Base-by-base conservation (phyloP, 78 protist species). In the Cavenderia fasciculata region DNA sequence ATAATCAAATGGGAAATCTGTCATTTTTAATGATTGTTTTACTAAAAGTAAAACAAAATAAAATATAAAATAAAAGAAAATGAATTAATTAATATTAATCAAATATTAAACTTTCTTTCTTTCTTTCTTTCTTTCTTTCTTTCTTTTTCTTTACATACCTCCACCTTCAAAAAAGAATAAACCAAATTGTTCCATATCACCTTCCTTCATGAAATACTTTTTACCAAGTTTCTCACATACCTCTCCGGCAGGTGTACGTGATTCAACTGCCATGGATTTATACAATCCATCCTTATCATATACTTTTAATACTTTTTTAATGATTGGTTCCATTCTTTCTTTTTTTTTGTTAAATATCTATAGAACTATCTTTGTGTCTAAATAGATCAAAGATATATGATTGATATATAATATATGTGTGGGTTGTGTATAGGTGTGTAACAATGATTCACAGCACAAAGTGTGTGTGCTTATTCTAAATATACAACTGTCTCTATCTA, bases 1-100 rank as follows among this genome's bases (percentile, higher is more conserved):
- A 38, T 29, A 52, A 21, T 82, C 90, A 68, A 56, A 82, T 43
- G 90, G 90, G 44, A 82, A 68, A 56, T 82, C 90, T 29, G 76
- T 82, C 23, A 54, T 40, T 31, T 68, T 82, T 40, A 78, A 54
- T 65, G 70, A 56, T 63, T 27, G 43, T 47, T 49, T 62, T 6
- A 65, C 88, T 78, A 63, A n/a, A n/a, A n/a, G n/a, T n/a, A n/a
- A n/a, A n/a, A n/a, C n/a, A n/a, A n/a, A n/a, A n/a, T n/a, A n/a
- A n/a, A n/a, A n/a, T n/a, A n/a, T n/a, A n/a, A n/a, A n/a, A n/a
- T n/a, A n/a, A n/a, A n/a, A n/a, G n/a, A n/a, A n/a, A n/a, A n/a
- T n/a, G n/a, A n/a, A n/a, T n/a, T n/a, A n/a, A n/a, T n/a, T n/a
- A n/a, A n/a, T n/a, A n/a, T n/a, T n/a, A n/a, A n/a, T n/a, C n/a